Evolutionary conservation across 163 green algal genomes (phyloP).

Genomic region (Coccomyxa subellipsoidea): DNA sequence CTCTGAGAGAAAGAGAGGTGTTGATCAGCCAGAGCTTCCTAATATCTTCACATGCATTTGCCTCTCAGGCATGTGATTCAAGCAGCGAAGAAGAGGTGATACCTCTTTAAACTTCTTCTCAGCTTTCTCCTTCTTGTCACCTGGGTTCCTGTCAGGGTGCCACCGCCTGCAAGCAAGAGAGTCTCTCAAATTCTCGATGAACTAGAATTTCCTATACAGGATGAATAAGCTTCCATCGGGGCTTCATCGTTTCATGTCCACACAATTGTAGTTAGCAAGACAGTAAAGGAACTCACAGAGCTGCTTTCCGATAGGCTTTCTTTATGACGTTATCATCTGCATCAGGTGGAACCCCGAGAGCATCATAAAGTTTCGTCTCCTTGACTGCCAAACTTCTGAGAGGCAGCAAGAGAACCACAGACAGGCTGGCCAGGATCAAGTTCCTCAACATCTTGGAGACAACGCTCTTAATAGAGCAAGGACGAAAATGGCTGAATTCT

Average conservation of each 20-base stretch:
- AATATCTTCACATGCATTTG: not conserved
- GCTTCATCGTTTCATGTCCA: no score
- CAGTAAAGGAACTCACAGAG: slow-evolving; percentile 40
- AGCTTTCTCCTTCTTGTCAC: slow-evolving; percentile 74
- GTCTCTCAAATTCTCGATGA: no score
- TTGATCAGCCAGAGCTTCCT: no score
- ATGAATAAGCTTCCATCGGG: not conserved
- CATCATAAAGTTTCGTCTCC: slow-evolving; percentile 70
- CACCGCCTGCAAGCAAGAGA: slow-evolving; percentile 72
- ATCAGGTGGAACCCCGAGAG: slow-evolving; percentile 54
- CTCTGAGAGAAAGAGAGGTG: no score
- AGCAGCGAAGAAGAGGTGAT: not conserved
- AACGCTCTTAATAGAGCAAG: not conserved
- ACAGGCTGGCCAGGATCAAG: not conserved
- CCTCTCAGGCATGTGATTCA: not conserved
- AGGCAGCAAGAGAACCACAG: not conserved
- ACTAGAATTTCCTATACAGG: no score
- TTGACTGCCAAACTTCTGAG: slow-evolving; percentile 29
- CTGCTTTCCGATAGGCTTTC: slow-evolving; percentile 67
- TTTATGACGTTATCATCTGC: slow-evolving; percentile 74
- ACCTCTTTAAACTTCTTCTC: slow-evolving; percentile 71
- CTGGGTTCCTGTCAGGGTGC: slow-evolving; percentile 79
- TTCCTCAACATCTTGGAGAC: not conserved
- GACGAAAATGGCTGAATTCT: no score
- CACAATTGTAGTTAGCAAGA: not conserved